phyloP scores from a whole-genome alignment of 1,284 basidiomycete genomes.

The Athelia sp. region DNA sequence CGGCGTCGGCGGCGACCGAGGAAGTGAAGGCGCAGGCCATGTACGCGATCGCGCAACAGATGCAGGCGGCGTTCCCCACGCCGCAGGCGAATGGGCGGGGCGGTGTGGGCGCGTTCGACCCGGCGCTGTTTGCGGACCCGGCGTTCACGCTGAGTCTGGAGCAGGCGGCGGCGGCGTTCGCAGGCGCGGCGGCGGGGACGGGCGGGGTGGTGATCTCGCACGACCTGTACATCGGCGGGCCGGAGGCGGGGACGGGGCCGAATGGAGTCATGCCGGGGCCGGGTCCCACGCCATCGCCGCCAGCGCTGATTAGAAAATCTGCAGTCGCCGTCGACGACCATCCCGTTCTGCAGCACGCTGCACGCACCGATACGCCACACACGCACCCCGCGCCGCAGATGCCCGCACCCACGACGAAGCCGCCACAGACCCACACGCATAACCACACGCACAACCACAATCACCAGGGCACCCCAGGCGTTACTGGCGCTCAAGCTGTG shows the following conservation, averaged over 20 bases:
- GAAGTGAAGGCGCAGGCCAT: conserved; percentile 47
- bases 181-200: conserved; percentile 17
- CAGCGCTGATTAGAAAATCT: neutral
- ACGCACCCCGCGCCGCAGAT: too few relatives aligned
- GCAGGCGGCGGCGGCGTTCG: conserved; percentile 41
- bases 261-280: too few relatives aligned
- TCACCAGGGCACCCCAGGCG: too few relatives aligned
- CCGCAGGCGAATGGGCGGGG: conserved; percentile 25
- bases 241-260: neutral
- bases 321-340: neutral
- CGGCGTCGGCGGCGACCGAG: conserved; percentile 26
- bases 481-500: too few relatives aligned
- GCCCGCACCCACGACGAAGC: neutral
- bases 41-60: conserved; percentile 65
- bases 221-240: too few relatives aligned
- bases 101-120: too few relatives aligned
- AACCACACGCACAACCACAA: too few relatives aligned
- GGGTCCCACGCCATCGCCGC: neutral
- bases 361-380: too few relatives aligned
- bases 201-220: neutral
- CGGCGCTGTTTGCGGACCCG: conserved; percentile 49
- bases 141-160: conserved; percentile 46
- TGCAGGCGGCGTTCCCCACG: conserved; percentile 47
- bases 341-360: too few relatives aligned
- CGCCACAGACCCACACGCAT: too few relatives aligned